Evolutionary conservation across 257 asterid genomes (phyloP).

Genomic region (Pogostemon cablin): DNA sequence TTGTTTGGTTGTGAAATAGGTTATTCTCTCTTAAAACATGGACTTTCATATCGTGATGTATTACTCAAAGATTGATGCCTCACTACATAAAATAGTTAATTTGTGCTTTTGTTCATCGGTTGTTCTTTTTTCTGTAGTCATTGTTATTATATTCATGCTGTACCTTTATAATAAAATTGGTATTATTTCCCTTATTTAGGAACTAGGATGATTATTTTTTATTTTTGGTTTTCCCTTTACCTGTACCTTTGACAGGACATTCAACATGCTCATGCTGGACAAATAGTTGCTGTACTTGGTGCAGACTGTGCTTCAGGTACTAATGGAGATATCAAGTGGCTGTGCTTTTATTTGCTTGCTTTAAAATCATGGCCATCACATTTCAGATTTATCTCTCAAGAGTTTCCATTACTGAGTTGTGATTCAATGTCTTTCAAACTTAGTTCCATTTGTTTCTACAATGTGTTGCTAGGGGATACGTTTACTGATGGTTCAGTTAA

Average conservation of each 20-base stretch:
- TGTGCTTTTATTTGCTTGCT: background rate
- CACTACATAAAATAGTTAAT: background rate
- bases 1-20: conserved; percentile 25
- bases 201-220: conserved; percentile 17
- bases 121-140: conserved; percentile 7
- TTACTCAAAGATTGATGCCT: conserved; percentile 4
- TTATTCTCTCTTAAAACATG: conserved; percentile 29
- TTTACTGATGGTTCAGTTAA: conserved; percentile 93
- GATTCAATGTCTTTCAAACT: background rate
- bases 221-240: background rate
- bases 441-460: conserved; percentile 24
- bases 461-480: conserved; percentile 79
- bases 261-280: conserved; percentile 99
- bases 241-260: conserved; percentile 65
- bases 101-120: conserved; percentile 23
- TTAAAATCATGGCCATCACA: conserved; percentile 10
- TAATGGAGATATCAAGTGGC: conserved; percentile 2
- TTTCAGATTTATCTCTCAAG: conserved; percentile 21
- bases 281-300: conserved; percentile 99
- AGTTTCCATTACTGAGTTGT: background rate
- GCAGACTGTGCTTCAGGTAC: conserved; percentile 98
- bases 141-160: conserved; percentile 4
- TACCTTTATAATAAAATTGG: conserved; percentile 2
- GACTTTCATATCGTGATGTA: conserved; percentile 13
- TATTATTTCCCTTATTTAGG: background rate